These are phyloP conservation scores for Tricholoma hemisulphureum DNA, from an alignment of 768 basidiomycete species.

Conservation along the genomic window DNA sequence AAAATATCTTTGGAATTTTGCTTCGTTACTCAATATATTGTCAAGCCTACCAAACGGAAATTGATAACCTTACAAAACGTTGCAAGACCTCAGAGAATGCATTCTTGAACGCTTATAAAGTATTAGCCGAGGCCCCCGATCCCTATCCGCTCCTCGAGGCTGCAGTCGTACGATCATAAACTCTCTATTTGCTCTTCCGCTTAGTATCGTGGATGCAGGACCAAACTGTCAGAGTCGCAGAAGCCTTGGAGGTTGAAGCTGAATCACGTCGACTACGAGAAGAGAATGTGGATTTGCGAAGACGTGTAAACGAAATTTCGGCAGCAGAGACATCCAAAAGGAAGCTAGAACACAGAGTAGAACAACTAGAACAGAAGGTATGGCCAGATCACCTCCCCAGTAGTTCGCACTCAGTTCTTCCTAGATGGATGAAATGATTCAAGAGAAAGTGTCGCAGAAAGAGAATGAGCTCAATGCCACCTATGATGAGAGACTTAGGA, in stretches of 20 bases:
- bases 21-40: not conserved
- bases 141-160: conserved; percentile 95
- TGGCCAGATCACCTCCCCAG: conserved; percentile 10
- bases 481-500: conserved; percentile 92
- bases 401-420: conserved; percentile 5
- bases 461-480: conserved; percentile 96
- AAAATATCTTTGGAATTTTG: conserved; percentile 1
- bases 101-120: conserved; percentile 95
- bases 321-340: conserved; percentile 68
- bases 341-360: conserved; percentile 69
- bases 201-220: conserved; percentile 49
- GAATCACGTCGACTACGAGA: conserved; percentile 73
- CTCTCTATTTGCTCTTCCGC: not conserved
- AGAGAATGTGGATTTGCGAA: conserved; percentile 81
- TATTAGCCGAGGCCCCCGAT: conserved; percentile 94
- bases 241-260: conserved; percentile 71
- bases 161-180: conserved; percentile 60
- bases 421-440: conserved; percentile 93
- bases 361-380: conserved; percentile 83
- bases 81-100: conserved; percentile 92
- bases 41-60: conserved; percentile 92
- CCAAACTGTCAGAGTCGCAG: conserved; percentile 87
- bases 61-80: conserved; percentile 91
- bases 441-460: conserved; percentile 86
- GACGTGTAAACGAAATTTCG: conserved; percentile 61